These are phyloP conservation scores for Candida glucosophila DNA, from an alignment of 1,139 yeast species.

Conservation along the genomic window DNA sequence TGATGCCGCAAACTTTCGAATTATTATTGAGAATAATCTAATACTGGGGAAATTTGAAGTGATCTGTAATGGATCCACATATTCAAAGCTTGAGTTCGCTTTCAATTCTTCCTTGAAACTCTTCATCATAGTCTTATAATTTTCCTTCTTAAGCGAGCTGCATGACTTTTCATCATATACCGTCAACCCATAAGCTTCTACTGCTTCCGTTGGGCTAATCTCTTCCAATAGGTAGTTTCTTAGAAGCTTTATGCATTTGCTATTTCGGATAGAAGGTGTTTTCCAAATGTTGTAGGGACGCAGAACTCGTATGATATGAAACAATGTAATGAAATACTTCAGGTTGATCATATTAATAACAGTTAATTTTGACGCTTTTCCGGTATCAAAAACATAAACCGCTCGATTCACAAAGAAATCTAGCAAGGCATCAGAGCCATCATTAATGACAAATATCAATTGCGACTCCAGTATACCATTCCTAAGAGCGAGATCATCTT, in stretches of 20 bases:
- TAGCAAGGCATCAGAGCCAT: slow-evolving; percentile 25
- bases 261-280: slow-evolving; percentile 24
- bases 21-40: too few relatives aligned
- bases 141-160: slow-evolving; percentile 10
- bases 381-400: slow-evolving; percentile 1
- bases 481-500: slow-evolving; percentile 5
- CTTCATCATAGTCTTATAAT: slow-evolving; percentile 26
- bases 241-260: too few relatives aligned
- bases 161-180: too few relatives aligned
- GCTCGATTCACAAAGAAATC: slow-evolving; percentile 14
- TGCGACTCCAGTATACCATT: slow-evolving; percentile 14
- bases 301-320: slow-evolving; percentile 25
- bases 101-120: slow-evolving; percentile 25
- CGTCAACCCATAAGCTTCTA: too few relatives aligned
- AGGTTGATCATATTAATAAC: slow-evolving; percentile 34
- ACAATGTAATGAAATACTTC: slow-evolving; percentile 32
- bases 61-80: slow-evolving; percentile 26
- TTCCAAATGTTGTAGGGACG: slow-evolving; percentile 37
- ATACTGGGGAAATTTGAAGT: slow-evolving; percentile 16
- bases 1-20: too few relatives aligned
- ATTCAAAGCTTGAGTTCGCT: slow-evolving; percentile 13
- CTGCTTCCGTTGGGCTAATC: too few relatives aligned
- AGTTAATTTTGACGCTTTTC: slow-evolving; percentile 18
- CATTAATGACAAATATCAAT: slow-evolving; percentile 30
- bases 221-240: too few relatives aligned